Percentiles rank a stretch among this genome's conserved stretches.
These are phyloP conservation scores for Lathyrus tuberosus DNA, from an alignment of 306 rosid genomes.

Conservation along the genomic window DNA sequence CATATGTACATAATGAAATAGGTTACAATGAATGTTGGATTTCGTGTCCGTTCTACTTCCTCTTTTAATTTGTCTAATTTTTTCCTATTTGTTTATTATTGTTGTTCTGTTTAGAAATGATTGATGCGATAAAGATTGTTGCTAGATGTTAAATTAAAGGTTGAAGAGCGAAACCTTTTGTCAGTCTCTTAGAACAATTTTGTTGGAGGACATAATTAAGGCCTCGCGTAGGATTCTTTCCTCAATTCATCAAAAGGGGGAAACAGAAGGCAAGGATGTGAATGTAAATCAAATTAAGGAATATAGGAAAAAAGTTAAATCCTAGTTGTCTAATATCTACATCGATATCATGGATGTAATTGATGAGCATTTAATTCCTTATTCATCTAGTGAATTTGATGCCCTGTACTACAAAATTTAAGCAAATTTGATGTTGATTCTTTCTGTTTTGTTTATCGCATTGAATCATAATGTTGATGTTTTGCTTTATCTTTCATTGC, in stretches of 20 bases:
- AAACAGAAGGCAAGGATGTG: too few relatives aligned
- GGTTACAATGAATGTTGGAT: constrained; percentile 55
- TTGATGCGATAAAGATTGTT: constrained; percentile 61
- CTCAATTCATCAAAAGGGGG: constrained; percentile 61
- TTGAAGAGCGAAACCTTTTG: constrained; percentile 61
- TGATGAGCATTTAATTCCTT: constrained; percentile 58
- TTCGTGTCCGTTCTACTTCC: not conserved
- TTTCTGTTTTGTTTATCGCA: not conserved
- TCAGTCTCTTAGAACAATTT: constrained; percentile 62
- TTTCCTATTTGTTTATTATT: not conserved
- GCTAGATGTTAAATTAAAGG: constrained; percentile 61
- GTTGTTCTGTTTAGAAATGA: constrained; percentile 65
- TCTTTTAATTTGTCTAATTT: not conserved
- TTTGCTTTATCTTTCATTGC: constrained; percentile 13
- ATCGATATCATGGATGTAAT: constrained; percentile 56
- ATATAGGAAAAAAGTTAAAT: constrained; percentile 54
- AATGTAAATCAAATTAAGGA: constrained; percentile 53
- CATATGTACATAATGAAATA: too few relatives aligned
- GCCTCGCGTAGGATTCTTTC: constrained; percentile 69
- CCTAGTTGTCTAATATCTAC: constrained; percentile 54
- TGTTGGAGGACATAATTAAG: constrained; percentile 58
- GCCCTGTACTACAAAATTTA: constrained; percentile 62
- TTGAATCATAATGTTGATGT: constrained; percentile 13
- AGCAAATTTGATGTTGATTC: constrained; percentile 32
- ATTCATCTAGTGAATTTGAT: constrained; percentile 44